Base-by-base conservation (phyloP, 2,329 filamentous ascomycete species). In the Apiospora phragmitis region DNA sequence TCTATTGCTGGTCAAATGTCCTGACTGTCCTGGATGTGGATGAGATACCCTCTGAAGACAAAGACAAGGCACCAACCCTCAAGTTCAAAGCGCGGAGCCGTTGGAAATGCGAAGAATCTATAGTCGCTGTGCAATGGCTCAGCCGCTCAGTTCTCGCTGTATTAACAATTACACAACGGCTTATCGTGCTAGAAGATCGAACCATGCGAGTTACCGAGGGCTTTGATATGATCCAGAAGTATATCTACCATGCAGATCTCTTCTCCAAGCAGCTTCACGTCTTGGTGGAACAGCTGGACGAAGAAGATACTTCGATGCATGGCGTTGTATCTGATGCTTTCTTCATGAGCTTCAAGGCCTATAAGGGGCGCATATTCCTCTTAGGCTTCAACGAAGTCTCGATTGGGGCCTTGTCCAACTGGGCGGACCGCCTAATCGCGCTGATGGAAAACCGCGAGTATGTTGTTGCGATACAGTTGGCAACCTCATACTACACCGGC, bases 1-100 rank as follows among this genome's bases (percentile, higher is more conserved):
- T 94, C 0, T 99, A 99, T 83, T 98, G 95, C 81, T 99, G 96
- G 96, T 98, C 96, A 2, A 98, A 98, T 77, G 90, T 98, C n/a
- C 84, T 99, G 74, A 98, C 95, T 0, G 91, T 99, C 6, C 84
- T 99, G 32, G 96, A 99, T 73, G 90, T 98, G 14, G 91, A 95
- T 68, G 92, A 96, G 75, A 85, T 91, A 16, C 87, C 87, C 26
- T 82, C 87, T 0, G 88, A 90, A 18, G 91, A 94, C 74, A 91
- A 90, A 73, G 92, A 95, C 74, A 94, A 94, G 76, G 93, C 93
- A 4, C 89, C 94, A 1, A 91, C 87, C 65, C 88, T 98, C 29
- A 89, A 88, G 62, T 99, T 99, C 81, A 91, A 88, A 77, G 89
- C 94, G 3, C 90, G 95, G 70, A 97, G 92, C 81, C 88, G 95